Conservation (phyloP, 371 early-diverging fungal genomes). For the Actinomortierella wolfii region DNA sequence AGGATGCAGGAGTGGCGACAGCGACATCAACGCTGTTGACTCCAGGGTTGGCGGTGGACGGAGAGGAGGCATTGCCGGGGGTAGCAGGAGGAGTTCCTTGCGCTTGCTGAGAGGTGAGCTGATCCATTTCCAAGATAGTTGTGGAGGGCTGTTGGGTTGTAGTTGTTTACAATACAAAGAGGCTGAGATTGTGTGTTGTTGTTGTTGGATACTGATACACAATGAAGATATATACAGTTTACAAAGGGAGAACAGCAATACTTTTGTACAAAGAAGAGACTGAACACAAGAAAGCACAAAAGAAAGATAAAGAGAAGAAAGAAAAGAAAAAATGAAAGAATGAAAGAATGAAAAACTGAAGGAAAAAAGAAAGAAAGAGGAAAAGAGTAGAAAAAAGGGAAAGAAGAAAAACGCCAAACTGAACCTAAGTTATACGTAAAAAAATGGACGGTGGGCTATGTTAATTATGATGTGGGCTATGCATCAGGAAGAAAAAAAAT, state of each 20-base stretch:
- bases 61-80: conserved; percentile 10
- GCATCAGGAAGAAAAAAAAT: too few relatives aligned
- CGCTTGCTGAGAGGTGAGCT: conserved; percentile 21
- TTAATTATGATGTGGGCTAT: too few relatives aligned
- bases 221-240: not conserved
- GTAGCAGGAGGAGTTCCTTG: conserved; percentile 24
- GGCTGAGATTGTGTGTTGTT: too few relatives aligned
- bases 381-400: conserved; percentile 1
- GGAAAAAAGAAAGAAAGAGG: conserved; percentile 4
- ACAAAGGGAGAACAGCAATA: not conserved
- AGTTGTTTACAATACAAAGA: too few relatives aligned
- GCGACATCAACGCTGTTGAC: not conserved
- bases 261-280: not conserved
- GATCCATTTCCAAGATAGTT: conserved; percentile 20
- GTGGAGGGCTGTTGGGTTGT: too few relatives aligned
- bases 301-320: conserved; percentile 1
- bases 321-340: not conserved
- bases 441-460: too few relatives aligned
- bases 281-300: not conserved
- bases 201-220: too few relatives aligned
- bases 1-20: not conserved
- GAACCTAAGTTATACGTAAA: too few relatives aligned
- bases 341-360: not conserved
- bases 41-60: conserved; percentile 5
- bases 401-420: not conserved